These are phyloP conservation scores for Sclerotinia glacialis DNA, from an alignment of 2,329 filamentous ascomycete genomes.

Conservation along the genomic window DNA sequence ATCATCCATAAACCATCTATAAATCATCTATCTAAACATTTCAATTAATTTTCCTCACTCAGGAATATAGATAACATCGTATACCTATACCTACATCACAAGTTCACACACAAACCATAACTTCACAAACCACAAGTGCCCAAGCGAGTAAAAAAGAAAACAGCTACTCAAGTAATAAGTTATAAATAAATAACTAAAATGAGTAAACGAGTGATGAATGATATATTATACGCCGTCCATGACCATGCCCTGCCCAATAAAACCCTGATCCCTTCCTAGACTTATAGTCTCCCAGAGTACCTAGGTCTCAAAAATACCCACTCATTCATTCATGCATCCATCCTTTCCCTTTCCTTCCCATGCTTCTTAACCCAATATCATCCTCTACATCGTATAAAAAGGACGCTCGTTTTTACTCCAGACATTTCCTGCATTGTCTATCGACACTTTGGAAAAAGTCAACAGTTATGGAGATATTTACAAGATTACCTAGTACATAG, in stretches of 20 bases:
- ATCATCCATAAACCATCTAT: too few relatives aligned
- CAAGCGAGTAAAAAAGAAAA: background rate
- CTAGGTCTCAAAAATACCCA: background rate
- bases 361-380: conserved; percentile 16
- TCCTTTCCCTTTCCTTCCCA: background rate
- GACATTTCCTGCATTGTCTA: conserved; percentile 6
- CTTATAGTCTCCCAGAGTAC: background rate
- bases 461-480: conserved; percentile 3
- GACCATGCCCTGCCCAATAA: conserved; percentile 29
- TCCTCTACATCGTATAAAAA: conserved; percentile 29
- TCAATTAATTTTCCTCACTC: background rate
- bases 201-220: conserved; percentile 34
- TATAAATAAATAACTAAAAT: background rate
- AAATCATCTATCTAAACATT: background rate
- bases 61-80: background rate
- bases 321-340: background rate
- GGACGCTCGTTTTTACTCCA: background rate
- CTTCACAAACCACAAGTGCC: background rate
- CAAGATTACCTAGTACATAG: conserved; percentile 23
- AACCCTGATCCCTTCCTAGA: conserved; percentile 9
- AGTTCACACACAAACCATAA: too few relatives aligned
- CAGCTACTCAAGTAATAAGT: background rate
- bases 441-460: background rate
- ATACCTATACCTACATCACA: too few relatives aligned
- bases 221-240: conserved; percentile 33